phyloP scores from a whole-genome alignment of 805 yeast species.

The Pichia californica region DNA sequence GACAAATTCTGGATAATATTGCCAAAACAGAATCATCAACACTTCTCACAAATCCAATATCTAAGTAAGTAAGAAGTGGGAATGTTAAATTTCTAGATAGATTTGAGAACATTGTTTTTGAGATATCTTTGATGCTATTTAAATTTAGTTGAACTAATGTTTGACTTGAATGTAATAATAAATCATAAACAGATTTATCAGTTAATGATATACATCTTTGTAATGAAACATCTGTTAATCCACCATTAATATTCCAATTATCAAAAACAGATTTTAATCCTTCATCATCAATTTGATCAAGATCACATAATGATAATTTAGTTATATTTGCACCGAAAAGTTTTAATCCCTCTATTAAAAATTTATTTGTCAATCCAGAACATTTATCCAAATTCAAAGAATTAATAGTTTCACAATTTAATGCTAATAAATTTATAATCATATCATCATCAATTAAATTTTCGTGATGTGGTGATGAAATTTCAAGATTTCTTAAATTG shows the following conservation, averaged over 20 bases:
- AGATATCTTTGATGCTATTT: slow-evolving; percentile 62
- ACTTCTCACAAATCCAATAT: slow-evolving; percentile 73
- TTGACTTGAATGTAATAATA: slow-evolving; percentile 54
- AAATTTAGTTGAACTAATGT: slow-evolving; percentile 65
- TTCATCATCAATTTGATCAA: slow-evolving; percentile 64
- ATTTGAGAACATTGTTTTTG: slow-evolving; percentile 43
- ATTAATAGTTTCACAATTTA: slow-evolving; percentile 55
- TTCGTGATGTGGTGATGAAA: slow-evolving; percentile 63
- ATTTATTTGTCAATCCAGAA: slow-evolving; percentile 58
- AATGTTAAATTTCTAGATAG: slow-evolving; percentile 37
- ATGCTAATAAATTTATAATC: slow-evolving; percentile 51
- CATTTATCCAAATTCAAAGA: slow-evolving; percentile 68
- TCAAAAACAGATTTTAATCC: slow-evolving; percentile 56
- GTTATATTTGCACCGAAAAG: slow-evolving; percentile 53
- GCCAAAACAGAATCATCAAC: slow-evolving; percentile 67
- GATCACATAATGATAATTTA: slow-evolving; percentile 47
- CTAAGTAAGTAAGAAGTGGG: slow-evolving; percentile 61
- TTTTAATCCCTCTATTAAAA: slow-evolving; percentile 49
- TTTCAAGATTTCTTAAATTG: slow-evolving; percentile 49
- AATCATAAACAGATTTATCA: slow-evolving; percentile 53
- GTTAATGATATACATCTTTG: slow-evolving; percentile 61
- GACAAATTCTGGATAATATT: slow-evolving; percentile 50
- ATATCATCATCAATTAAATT: slow-evolving; percentile 64
- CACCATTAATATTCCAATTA: slow-evolving; percentile 49
- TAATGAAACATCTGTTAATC: slow-evolving; percentile 54